Evolutionary conservation across 2,329 filamentous ascomycete species (phyloP).

Genomic region (Exophiala sideris): DNA sequence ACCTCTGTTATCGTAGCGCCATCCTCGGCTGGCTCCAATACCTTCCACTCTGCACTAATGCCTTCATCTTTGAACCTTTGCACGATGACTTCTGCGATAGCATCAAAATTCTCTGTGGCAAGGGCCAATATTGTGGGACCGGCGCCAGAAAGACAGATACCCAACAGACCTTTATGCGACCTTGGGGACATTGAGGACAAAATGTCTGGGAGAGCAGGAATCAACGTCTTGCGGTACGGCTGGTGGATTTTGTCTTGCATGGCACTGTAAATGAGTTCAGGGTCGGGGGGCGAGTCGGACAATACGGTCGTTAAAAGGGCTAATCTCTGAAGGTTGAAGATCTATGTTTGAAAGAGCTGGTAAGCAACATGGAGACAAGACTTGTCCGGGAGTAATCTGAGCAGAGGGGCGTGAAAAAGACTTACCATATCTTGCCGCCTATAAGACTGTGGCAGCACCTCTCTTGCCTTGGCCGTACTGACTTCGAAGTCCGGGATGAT

Average conservation of each 20-base stretch:
- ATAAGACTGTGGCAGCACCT: slow-evolving; percentile 78
- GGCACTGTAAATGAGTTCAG: slow-evolving; percentile 90
- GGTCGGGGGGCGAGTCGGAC: slow-evolving; percentile 83
- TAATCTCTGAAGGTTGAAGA: slow-evolving; percentile 91
- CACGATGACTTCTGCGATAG: slow-evolving; percentile 78
- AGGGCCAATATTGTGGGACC: slow-evolving; percentile 93
- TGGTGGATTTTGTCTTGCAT: slow-evolving; percentile 99
- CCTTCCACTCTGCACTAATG: slow-evolving; percentile 79
- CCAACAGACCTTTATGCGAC: slow-evolving; percentile 81
- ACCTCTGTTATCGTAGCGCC: slow-evolving; percentile 39
- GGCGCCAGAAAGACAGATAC: slow-evolving; percentile 91
- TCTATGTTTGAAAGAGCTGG: slow-evolving; percentile 29
- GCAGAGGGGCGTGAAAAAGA: slow-evolving; percentile 22
- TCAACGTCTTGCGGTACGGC: slow-evolving; percentile 86
- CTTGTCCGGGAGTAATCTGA: no score
- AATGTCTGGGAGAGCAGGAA: slow-evolving; percentile 87
- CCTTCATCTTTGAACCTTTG: slow-evolving; percentile 59
- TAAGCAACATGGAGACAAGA: not conserved
- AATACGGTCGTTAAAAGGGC: slow-evolving; percentile 86
- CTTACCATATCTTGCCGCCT: slow-evolving; percentile 76
- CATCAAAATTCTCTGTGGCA: slow-evolving; percentile 83
- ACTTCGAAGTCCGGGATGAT: slow-evolving; percentile 97
- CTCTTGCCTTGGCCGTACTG: slow-evolving; percentile 84
- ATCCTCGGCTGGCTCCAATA: slow-evolving; percentile 81
- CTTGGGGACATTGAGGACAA: slow-evolving; percentile 85